Evolutionary conservation across 768 basidiomycete species (phyloP).

Genomic region (Boletellus ananiceps): DNA sequence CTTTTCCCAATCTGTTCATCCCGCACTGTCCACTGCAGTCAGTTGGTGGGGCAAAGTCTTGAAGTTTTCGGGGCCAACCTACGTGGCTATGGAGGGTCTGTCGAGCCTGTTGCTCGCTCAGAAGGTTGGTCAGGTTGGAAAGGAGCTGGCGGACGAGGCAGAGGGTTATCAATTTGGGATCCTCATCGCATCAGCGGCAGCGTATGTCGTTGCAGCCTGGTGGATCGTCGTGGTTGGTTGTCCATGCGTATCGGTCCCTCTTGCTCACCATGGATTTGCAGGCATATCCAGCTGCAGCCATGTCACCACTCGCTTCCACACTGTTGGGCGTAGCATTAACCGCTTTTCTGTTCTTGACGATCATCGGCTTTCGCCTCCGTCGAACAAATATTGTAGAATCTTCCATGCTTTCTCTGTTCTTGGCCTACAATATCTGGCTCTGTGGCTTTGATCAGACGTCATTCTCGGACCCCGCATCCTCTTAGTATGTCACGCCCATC

Average conservation of each 20-base stretch:
- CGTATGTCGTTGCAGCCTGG: conserved; percentile 80
- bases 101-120: conserved; percentile 81
- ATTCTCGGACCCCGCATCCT: conserved; percentile 67
- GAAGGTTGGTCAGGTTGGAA: conserved; percentile 73
- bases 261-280: conserved; percentile 28
- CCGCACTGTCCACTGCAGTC: conserved; percentile 52
- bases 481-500: conserved; percentile 53
- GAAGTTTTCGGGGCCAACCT: conserved; percentile 68
- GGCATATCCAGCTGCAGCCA: conserved; percentile 80
- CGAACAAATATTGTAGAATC: conserved; percentile 93
- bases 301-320: conserved; percentile 83
- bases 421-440: conserved; percentile 89
- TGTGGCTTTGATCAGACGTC: conserved; percentile 77
- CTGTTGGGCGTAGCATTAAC: conserved; percentile 85
- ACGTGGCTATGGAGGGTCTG: conserved; percentile 79
- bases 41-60: conserved; percentile 72
- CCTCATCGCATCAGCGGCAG: conserved; percentile 69
- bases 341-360: conserved; percentile 83
- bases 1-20: conserved; percentile 62
- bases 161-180: conserved; percentile 75
- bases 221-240: conserved; percentile 76
- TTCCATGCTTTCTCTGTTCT: conserved; percentile 78
- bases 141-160: conserved; percentile 63
- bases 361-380: conserved; percentile 85
- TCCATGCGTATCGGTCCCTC: background rate